Percentiles rank a stretch among this genome's conserved stretches.
These are phyloP conservation scores for Thamnidium elegans DNA, from an alignment of 192 early-diverging fungal species.

Conservation along the genomic window DNA sequence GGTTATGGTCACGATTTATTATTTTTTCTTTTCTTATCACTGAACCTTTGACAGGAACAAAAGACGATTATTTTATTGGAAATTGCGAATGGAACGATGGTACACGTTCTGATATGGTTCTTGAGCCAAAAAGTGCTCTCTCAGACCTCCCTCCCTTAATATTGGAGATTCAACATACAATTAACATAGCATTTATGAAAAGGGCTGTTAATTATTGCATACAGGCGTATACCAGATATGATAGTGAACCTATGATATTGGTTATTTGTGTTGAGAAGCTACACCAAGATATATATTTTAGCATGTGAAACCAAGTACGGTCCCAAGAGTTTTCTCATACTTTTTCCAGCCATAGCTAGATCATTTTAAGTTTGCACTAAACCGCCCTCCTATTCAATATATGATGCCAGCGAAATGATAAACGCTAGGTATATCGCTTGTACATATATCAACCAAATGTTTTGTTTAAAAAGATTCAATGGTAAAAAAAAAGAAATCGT, in stretches of 20 bases:
- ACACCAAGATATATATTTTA: background rate
- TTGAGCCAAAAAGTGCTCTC: background rate
- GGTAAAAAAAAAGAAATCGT: no score
- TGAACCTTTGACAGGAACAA: no score
- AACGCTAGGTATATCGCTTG: no score
- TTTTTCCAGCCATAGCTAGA: slow-evolving; percentile 1
- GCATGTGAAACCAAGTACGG: background rate
- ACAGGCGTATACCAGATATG: background rate
- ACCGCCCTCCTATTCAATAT: no score
- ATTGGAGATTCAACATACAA: slow-evolving; percentile 1
- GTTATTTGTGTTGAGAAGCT: slow-evolving; percentile 1
- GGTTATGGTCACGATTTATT: background rate
- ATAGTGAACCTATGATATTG: background rate
- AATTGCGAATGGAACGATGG: no score
- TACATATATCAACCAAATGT: no score
- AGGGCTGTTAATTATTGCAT: slow-evolving; percentile 2
- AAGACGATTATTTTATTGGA: no score
- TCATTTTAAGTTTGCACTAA: no score
- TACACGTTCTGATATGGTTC: no score
- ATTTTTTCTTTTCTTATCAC: background rate
- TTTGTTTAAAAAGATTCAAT: no score
- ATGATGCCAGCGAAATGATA: no score
- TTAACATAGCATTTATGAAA: slow-evolving; percentile 4
- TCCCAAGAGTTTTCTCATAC: slow-evolving; percentile 1
- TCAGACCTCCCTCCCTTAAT: no score